These are phyloP conservation scores for Trichoderma orchidacearum DNA, from an alignment of 495 filamentous ascomycete genomes.

Conservation along the genomic window DNA sequence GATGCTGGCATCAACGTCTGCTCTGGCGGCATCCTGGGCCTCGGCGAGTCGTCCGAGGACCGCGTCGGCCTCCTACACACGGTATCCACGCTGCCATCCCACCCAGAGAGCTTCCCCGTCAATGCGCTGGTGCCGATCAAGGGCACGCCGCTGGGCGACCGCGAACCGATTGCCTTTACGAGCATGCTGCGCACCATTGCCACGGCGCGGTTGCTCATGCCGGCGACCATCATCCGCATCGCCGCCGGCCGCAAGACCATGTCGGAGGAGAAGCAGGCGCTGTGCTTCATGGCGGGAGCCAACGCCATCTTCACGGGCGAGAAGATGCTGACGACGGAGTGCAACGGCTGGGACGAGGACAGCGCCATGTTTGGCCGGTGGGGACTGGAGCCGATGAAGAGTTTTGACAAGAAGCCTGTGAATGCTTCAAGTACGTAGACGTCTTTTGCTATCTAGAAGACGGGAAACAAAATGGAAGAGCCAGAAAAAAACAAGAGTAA, in stretches of 20 bases:
- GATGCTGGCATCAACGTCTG: constrained; percentile 78
- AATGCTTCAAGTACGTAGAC: neutral
- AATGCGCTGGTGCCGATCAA: constrained; percentile 78
- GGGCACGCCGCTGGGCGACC: constrained; percentile 66
- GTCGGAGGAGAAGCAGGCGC: constrained; percentile 66
- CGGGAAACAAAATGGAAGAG: neutral
- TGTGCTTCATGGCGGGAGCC: constrained; percentile 75
- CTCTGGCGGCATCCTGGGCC: constrained; percentile 66
- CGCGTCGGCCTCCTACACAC: constrained; percentile 70
- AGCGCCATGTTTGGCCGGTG: constrained; percentile 62
- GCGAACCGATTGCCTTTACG: constrained; percentile 55
- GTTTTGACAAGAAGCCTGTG: constrained; percentile 17
- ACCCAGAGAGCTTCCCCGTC: constrained; percentile 76
- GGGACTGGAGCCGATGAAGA: constrained; percentile 51
- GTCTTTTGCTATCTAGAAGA: too few species aligned
- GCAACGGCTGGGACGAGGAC: constrained; percentile 81
- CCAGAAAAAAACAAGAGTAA: neutral
- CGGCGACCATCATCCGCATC: constrained; percentile 65
- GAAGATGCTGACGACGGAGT: constrained; percentile 83
- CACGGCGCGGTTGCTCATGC: constrained; percentile 65
- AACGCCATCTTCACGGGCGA: constrained; percentile 86
- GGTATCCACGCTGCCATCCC: constrained; percentile 55
- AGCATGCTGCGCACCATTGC: constrained; percentile 62
- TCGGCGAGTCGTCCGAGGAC: constrained; percentile 63
- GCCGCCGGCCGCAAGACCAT: constrained; percentile 69